These are phyloP conservation scores for Ophiostoma populinum DNA, from an alignment of 2,329 filamentous ascomycete species.

Conservation along the genomic window DNA sequence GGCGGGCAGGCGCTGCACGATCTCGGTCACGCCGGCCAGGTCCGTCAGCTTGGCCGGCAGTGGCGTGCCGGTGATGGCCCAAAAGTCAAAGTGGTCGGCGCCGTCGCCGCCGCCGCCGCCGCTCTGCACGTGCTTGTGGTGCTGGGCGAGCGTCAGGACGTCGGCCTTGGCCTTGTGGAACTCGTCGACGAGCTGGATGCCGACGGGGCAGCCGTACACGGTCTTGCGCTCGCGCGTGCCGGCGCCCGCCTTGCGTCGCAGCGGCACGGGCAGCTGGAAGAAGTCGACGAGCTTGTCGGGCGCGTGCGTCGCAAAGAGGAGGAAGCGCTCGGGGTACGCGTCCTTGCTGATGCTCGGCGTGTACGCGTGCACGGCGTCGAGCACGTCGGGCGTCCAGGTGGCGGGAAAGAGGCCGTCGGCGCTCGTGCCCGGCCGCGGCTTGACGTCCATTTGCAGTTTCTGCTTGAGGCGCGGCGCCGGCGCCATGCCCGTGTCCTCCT, in stretches of 20 bases:
- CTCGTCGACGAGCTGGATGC: slow-evolving; percentile 14
- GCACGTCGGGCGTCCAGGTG: slow-evolving; percentile 6
- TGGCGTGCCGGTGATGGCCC: slow-evolving; percentile 13
- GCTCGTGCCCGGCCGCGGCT: neutral
- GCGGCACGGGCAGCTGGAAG: slow-evolving; percentile 11
- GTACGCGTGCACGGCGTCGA: slow-evolving; percentile 6
- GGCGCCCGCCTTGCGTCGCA: slow-evolving; percentile 5
- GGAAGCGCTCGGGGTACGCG: slow-evolving; percentile 12
- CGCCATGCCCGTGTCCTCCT: slow-evolving; percentile 10
- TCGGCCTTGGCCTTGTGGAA: slow-evolving; percentile 12
- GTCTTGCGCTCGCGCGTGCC: slow-evolving; percentile 7
- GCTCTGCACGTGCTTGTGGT: slow-evolving; percentile 10
- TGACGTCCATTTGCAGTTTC: slow-evolving; percentile 10
- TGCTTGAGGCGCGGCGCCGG: slow-evolving; percentile 11
- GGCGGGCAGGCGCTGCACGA: slow-evolving; percentile 10
- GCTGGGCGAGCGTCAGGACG: slow-evolving; percentile 7
- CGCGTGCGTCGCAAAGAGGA: slow-evolving; percentile 11
- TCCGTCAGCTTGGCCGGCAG: slow-evolving; percentile 11
- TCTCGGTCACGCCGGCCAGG: slow-evolving; percentile 7
- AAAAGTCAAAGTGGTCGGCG: slow-evolving; percentile 11
- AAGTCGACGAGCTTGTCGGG: slow-evolving; percentile 9
- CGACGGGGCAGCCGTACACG: slow-evolving; percentile 12
- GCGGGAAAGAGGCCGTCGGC: slow-evolving; percentile 9
- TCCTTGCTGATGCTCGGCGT: slow-evolving; percentile 10
- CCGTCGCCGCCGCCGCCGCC: neutral